Evolutionary conservation across 345 rosid genomes (phyloP), one percentile per base, ranked within the genome.

Genomic region (Schrenkiella parvula): DNA sequence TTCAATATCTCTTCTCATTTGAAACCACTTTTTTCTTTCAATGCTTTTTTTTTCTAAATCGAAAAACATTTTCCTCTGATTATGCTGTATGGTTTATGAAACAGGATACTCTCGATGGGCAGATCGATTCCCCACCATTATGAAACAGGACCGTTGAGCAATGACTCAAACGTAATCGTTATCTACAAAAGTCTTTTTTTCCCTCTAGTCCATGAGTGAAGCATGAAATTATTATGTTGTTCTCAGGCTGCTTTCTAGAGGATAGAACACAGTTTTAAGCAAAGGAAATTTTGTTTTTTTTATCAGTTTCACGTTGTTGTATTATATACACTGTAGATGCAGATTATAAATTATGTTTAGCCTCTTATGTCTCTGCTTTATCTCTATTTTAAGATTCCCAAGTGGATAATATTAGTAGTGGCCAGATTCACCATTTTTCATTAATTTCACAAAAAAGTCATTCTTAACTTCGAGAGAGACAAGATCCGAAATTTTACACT

Each of bases 21-120:
- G 8, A 41, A 7, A 63, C 41, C 21, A 21, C 42, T 50, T 55
- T n/a, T 9, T 15, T 29, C 34, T 12, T 52, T 10, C 10, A 13
- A 6, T 2, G 22, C 8, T 46, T 26, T 26, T 28, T 41, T 10
- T 18, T 51, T 7, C 53, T 34, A 17, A 38, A 18, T 28, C 13
- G n/a, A 14, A n/a, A 21, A 32, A 22, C 17, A 15, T 1, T 42
- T 39, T 22, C 6, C 41, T 65, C 43, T 59, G 46, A 70, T 18
- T 39, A 11, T 43, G 4, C 14, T 32, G 2, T 57, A 39, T 65
- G 55, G 8, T 60, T 60, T 31, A 9, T 71, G 32, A 7, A 73
- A 70, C 85, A 87, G 93, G 90, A 62, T 83, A 84, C 58, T 78
- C 84, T 23, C 78, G 86, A 26, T 88, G 93, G 96, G 82, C 80